Percentiles rank a stretch among this genome's conserved stretches.
Evolutionary conservation across 495 filamentous ascomycete species (phyloP).

Genomic region (Penicillium verhagenii): DNA sequence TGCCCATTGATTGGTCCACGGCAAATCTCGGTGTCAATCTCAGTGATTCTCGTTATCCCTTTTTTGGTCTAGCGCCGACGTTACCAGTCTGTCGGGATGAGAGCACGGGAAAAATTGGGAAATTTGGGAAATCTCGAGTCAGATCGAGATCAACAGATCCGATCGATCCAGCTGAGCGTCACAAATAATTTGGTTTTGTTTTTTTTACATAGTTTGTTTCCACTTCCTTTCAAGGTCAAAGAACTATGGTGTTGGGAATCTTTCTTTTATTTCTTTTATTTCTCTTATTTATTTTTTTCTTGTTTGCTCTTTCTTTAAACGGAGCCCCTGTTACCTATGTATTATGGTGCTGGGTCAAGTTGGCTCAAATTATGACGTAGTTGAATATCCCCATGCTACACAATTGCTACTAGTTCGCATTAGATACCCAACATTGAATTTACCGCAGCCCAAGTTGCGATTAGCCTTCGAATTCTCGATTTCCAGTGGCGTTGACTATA

Average conservation of each 20-base stretch:
- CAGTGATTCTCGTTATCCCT: neutral
- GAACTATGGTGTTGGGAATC: neutral
- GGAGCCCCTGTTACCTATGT: neutral
- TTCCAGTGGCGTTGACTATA: neutral
- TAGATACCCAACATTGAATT: neutral
- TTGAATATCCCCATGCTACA: too few species aligned
- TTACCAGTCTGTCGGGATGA: constrained; percentile 30
- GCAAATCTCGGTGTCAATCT: constrained; percentile 36
- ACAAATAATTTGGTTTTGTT: neutral
- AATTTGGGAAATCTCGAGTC: neutral
- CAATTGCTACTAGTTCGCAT: neutral
- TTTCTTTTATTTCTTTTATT: neutral
- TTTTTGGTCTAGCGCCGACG: constrained; percentile 12
- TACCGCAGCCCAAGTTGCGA: too few species aligned
- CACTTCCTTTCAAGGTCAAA: neutral
- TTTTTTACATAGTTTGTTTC: neutral
- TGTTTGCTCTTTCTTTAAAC: neutral
- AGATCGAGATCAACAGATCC: neutral
- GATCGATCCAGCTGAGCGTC: neutral
- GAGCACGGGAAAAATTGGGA: too few species aligned
- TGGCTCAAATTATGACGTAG: too few species aligned
- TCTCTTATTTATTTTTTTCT: too few species aligned
- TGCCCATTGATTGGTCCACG: constrained; percentile 29
- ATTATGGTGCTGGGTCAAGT: neutral
- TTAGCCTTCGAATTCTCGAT: too few species aligned